Evolutionary conservation across 495 filamentous ascomycete genomes (phyloP).

Genomic region (Ramalina peruviana): DNA sequence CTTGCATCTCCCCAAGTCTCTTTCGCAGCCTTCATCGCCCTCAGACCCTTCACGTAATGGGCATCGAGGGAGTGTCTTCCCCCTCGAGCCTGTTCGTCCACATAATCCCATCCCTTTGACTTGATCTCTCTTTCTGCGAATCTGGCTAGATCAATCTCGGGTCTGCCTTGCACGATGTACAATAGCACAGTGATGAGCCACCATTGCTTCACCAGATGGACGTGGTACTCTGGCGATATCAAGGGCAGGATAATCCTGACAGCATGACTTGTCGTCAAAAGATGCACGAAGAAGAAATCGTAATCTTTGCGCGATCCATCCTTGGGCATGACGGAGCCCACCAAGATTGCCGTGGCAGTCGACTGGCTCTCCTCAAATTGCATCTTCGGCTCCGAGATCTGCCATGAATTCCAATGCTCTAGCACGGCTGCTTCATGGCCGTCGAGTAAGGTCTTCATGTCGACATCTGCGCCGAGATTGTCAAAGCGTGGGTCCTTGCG

Average conservation of each 20-base stretch:
- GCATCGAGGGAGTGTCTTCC: slow-evolving; percentile 53
- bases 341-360: slow-evolving; percentile 57
- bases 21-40: slow-evolving; percentile 60
- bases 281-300: slow-evolving; percentile 75
- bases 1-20: slow-evolving; percentile 68
- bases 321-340: slow-evolving; percentile 36
- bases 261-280: slow-evolving; percentile 75
- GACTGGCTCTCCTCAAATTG: slow-evolving; percentile 69
- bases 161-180: slow-evolving; percentile 63
- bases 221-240: slow-evolving; percentile 57
- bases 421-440: slow-evolving; percentile 46
- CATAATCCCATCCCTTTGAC: slow-evolving; percentile 62
- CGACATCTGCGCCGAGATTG: slow-evolving; percentile 37
- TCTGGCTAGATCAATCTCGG: slow-evolving; percentile 43
- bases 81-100: slow-evolving; percentile 51
- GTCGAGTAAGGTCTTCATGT: slow-evolving; percentile 44
- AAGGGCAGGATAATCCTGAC: slow-evolving; percentile 71
- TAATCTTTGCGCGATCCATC: slow-evolving; percentile 29
- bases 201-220: slow-evolving; percentile 66
- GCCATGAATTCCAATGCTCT: slow-evolving; percentile 75
- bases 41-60: slow-evolving; percentile 70
- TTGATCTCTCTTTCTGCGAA: slow-evolving; percentile 46
- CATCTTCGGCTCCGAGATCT: slow-evolving; percentile 39
- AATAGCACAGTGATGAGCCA: slow-evolving; percentile 70
- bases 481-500: slow-evolving; percentile 25